Evolutionary conservation across 1,284 basidiomycete genomes (phyloP).

Genomic region (Golubevia pallescens): DNA sequence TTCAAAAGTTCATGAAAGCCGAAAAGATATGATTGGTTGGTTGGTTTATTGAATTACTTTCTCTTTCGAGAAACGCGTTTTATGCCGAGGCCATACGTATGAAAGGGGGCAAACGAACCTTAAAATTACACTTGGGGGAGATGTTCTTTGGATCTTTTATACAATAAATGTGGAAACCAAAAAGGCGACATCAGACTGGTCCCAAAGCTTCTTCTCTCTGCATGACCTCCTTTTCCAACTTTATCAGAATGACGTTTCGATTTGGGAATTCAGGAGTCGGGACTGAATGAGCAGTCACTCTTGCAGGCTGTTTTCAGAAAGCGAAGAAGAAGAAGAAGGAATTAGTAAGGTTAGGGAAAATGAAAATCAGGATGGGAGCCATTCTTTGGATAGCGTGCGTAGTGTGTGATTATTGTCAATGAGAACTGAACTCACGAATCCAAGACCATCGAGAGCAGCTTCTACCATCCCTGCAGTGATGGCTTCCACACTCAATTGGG

Average conservation of each 20-base stretch:
- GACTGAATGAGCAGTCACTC: conserved; percentile 94
- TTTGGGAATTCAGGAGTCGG: conserved; percentile 80
- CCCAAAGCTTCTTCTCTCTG: conserved; percentile 48
- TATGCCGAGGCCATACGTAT: no score
- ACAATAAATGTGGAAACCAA: no score
- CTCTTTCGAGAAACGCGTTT: no score
- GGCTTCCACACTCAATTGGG: conserved; percentile 90
- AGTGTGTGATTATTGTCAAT: no score
- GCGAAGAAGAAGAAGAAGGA: not conserved
- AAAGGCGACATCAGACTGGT: no score
- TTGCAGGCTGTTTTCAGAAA: conserved; percentile 74
- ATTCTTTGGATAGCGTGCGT: no score
- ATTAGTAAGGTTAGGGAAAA: not conserved
- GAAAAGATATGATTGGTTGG: no score
- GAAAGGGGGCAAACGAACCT: no score
- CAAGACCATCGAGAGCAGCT: conserved; percentile 91
- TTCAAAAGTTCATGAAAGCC: no score
- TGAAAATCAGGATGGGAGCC: conserved; percentile 13
- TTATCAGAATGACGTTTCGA: conserved; percentile 59
- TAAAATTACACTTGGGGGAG: no score
- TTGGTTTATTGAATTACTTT: no score
- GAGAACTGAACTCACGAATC: conserved; percentile 92
- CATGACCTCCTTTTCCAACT: conserved; percentile 52
- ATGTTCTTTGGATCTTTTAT: no score
- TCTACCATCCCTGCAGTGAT: conserved; percentile 97